A percentile compares a stretch with the other conserved stretches of the same genome.
Conservation (phyloP, 2,329 filamentous ascomycete genomes). For the Neofusicoccum parvum region DNA sequence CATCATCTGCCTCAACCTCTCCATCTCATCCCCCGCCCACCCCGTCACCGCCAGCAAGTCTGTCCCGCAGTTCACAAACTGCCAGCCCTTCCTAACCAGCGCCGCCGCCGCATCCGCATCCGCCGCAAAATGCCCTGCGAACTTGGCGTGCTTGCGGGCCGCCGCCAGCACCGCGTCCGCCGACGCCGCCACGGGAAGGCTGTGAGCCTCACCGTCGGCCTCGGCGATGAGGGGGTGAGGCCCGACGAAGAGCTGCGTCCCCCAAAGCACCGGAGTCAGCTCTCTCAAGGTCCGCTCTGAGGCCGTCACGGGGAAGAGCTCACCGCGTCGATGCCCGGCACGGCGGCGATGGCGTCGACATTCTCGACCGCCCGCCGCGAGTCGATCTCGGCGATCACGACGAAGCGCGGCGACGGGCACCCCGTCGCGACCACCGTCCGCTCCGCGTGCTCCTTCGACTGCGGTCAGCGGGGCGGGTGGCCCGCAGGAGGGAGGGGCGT, state of each 20-base stretch:
- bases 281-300: too few relatives aligned
- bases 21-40: not conserved
- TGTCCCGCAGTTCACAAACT: slow-evolving; percentile 9
- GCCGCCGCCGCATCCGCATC: not conserved
- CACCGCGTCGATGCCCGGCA: slow-evolving; percentile 3
- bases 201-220: not conserved
- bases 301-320: not conserved
- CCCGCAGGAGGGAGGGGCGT: not conserved
- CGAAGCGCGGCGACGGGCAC: slow-evolving; percentile 10
- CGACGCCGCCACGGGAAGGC: not conserved
- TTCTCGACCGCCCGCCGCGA: not conserved
- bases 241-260: slow-evolving; percentile 1
- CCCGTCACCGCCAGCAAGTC: not conserved
- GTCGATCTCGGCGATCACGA: slow-evolving; percentile 7
- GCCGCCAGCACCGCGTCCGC: not conserved
- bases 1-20: not conserved
- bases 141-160: slow-evolving; percentile 5
- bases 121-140: not conserved
- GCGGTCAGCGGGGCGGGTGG: not conserved
- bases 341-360: not conserved
- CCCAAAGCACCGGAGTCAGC: too few relatives aligned
- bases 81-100: slow-evolving; percentile 1
- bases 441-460: not conserved
- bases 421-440: not conserved
- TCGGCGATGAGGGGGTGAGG: not conserved